Conservation (phyloP, 345 rosid genomes). For the Rhizophora mangle region DNA sequence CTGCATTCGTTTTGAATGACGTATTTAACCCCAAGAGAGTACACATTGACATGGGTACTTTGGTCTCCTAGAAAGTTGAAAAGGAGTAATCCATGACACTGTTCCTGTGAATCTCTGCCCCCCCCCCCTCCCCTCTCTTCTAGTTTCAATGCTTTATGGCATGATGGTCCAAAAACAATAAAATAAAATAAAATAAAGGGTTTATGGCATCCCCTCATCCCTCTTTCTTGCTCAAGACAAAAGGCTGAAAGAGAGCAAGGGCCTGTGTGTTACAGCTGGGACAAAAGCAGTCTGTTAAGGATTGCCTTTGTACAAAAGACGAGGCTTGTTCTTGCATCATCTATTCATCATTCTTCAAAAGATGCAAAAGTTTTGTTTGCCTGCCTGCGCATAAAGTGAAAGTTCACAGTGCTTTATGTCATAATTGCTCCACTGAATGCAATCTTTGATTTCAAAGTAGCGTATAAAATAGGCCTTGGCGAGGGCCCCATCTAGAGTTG, state of each 20-base stretch:
- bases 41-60: conserved; percentile 8
- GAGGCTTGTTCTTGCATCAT: conserved; percentile 34
- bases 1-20: conserved; percentile 8
- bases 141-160: conserved; percentile 18
- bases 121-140: background rate
- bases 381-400: conserved; percentile 1
- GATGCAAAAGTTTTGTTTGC: conserved; percentile 39
- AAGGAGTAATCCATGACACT: conserved; percentile 1
- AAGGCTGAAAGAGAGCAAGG: background rate
- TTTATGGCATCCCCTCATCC: background rate
- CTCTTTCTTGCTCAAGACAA: background rate
- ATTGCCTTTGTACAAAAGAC: conserved; percentile 19
- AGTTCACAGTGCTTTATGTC: conserved; percentile 8
- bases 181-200: background rate
- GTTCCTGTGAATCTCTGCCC: background rate
- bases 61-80: background rate
- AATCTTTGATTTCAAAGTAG: background rate
- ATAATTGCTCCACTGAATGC: conserved; percentile 26
- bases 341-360: conserved; percentile 41
- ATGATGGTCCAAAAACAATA: too few species aligned
- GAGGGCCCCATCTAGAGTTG: too few species aligned
- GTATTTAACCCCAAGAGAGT: background rate
- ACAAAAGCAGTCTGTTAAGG: conserved; percentile 31
- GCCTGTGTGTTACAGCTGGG: conserved; percentile 37
- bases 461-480: background rate